These are phyloP conservation scores for Flammula alnicola DNA, from an alignment of 1,284 basidiomycete species.

Conservation along the genomic window DNA sequence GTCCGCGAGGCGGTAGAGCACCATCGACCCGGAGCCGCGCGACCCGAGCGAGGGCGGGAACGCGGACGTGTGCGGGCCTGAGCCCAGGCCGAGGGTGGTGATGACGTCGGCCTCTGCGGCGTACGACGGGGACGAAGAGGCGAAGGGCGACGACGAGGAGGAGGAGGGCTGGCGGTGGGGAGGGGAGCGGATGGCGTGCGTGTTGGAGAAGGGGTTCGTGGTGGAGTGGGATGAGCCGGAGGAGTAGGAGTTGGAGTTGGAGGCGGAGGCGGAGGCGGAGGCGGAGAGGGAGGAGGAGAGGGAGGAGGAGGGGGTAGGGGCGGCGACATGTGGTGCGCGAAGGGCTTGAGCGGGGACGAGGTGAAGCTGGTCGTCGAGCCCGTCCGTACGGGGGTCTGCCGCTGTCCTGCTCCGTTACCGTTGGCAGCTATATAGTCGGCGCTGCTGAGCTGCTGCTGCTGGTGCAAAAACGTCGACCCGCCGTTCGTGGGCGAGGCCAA, in stretches of 20 bases:
- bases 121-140: not conserved
- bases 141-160: not conserved
- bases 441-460: conserved; percentile 5
- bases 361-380: conserved; percentile 28
- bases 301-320: conserved; percentile 20
- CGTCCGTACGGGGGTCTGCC: conserved; percentile 12
- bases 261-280: conserved; percentile 22
- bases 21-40: conserved; percentile 65
- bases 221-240: conserved; percentile 1
- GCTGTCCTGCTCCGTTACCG: not conserved
- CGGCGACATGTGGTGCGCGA: conserved; percentile 13
- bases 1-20: conserved; percentile 65
- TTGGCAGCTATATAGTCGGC: conserved; percentile 6
- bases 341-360: conserved; percentile 36
- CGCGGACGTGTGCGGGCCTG: conserved; percentile 17
- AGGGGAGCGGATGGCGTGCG: not conserved
- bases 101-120: conserved; percentile 17
- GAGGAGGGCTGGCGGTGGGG: not conserved
- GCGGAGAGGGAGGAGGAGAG: conserved; percentile 26
- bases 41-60: conserved; percentile 21
- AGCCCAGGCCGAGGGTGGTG: conserved; percentile 19
- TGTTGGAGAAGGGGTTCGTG: conserved; percentile 6
- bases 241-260: conserved; percentile 14
- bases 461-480: not conserved
- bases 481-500: conserved; percentile 11